phyloP scores from a whole-genome alignment of 2,329 filamentous ascomycete species.

The Exutisphaerella laricina region DNA sequence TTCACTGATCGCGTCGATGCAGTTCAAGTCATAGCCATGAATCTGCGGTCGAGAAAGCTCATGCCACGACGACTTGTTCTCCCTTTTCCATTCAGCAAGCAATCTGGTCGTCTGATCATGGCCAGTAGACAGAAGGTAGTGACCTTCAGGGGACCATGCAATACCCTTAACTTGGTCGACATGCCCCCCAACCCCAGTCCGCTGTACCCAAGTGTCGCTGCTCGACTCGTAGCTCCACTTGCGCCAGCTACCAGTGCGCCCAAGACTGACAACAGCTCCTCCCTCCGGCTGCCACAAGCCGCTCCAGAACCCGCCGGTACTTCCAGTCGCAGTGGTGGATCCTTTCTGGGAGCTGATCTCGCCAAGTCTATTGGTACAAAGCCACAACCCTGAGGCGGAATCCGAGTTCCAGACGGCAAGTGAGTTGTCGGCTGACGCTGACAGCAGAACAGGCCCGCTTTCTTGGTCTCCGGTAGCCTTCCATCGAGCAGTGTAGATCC shows the following conservation, averaged over 20 bases:
- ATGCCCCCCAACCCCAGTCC: constrained; percentile 76
- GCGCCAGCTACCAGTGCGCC: constrained; percentile 89
- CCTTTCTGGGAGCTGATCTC: constrained; percentile 95
- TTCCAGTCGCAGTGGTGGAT: constrained; percentile 92
- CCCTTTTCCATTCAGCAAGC: constrained; percentile 68
- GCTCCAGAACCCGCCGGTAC: constrained; percentile 93
- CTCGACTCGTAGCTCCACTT: constrained; percentile 64
- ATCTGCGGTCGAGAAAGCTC: constrained; percentile 95
- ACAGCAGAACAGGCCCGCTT: constrained; percentile 53
- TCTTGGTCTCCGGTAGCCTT: constrained; percentile 45
- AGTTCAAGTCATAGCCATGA: constrained; percentile 96
- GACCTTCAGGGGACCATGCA: constrained; percentile 74
- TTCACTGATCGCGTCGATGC: constrained; percentile 68
- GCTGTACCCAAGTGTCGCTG: constrained; percentile 68
- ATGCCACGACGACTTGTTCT: constrained; percentile 65
- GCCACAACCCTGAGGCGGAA: constrained; percentile 77
- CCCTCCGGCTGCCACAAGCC: constrained; percentile 84
- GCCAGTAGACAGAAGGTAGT: constrained; percentile 82
- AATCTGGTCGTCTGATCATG: constrained; percentile 89
- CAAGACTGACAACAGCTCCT: constrained; percentile 69
- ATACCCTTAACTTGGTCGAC: constrained; percentile 74
- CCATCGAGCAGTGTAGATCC: constrained; percentile 91
- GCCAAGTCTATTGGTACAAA: constrained; percentile 76
- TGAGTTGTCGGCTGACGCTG: constrained; percentile 92
- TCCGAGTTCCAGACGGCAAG: constrained; percentile 91